Conservation (phyloP, 208 protist species). For the Acanthamoeba culbertsoni region DNA sequence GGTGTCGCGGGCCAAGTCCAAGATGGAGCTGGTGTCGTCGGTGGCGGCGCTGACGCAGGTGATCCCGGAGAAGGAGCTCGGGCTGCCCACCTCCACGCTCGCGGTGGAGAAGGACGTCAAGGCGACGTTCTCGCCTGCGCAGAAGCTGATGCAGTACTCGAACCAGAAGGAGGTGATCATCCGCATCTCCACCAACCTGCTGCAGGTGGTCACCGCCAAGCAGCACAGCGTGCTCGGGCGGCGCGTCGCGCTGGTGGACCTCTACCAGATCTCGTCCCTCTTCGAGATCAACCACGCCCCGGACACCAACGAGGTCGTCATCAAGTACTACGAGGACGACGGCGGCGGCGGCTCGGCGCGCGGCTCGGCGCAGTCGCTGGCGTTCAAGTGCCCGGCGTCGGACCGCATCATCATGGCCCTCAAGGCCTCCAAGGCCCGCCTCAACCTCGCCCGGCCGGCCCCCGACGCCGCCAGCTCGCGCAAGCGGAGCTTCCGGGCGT, state of each 20-base stretch:
- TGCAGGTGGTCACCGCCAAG: constrained; percentile 65
- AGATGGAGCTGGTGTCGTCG: not conserved
- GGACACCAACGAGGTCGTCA: constrained; percentile 65
- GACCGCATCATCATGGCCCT: constrained; percentile 56
- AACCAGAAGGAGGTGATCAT: constrained; percentile 57
- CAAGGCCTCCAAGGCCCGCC: constrained; percentile 63
- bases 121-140: constrained; percentile 64
- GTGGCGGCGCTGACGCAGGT: not conserved
- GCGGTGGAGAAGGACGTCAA: constrained; percentile 72
- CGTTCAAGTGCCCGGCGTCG: constrained; percentile 12
- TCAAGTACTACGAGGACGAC: constrained; percentile 70
- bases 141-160: constrained; percentile 58
- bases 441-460: constrained; percentile 62
- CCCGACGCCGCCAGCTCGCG: not conserved
- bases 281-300: constrained; percentile 16
- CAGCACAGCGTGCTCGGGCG: constrained; percentile 55
- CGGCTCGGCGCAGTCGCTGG: not conserved
- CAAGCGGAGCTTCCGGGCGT: constrained; percentile 67
- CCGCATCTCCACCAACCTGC: constrained; percentile 9
- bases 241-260: constrained; percentile 26
- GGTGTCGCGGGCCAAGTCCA: not conserved
- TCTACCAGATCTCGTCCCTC: constrained; percentile 68
- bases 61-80: constrained; percentile 44
- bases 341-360: not conserved
- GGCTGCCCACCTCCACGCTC: constrained; percentile 26